These are phyloP conservation scores for Penicillium subrubescens DNA, from an alignment of 495 filamentous ascomycete species.

Conservation along the genomic window DNA sequence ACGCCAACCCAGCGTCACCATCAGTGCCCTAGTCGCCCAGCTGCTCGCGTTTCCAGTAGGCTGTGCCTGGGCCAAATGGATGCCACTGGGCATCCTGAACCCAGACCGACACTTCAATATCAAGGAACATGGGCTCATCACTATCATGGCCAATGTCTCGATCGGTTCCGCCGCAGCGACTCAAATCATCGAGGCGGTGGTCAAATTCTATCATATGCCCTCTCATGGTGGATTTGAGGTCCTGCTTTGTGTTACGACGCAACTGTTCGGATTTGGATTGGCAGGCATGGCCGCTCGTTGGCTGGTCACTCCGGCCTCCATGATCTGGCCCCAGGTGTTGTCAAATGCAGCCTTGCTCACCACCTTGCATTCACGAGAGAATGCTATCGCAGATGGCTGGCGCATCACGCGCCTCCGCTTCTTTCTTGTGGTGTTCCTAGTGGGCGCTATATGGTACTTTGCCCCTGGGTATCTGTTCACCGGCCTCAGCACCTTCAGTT, in stretches of 20 bases:
- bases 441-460: conserved; percentile 77
- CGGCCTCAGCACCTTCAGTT: conserved; percentile 86
- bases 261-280: conserved; percentile 73
- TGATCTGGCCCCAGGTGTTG: conserved; percentile 91
- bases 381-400: conserved; percentile 83
- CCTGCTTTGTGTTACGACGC: conserved; percentile 69
- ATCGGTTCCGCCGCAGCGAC: conserved; percentile 67
- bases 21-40: conserved; percentile 69
- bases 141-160: conserved; percentile 69
- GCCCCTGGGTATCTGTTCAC: conserved; percentile 83
- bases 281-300: conserved; percentile 63
- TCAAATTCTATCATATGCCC: conserved; percentile 67
- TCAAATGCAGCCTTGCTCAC: conserved; percentile 87
- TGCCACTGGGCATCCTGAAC: conserved; percentile 62
- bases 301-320: conserved; percentile 73
- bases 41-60: conserved; percentile 72
- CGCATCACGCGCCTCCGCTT: conserved; percentile 77
- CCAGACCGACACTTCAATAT: conserved; percentile 75
- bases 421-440: conserved; percentile 71
- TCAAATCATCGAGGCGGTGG: conserved; percentile 67
- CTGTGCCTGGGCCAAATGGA: conserved; percentile 56
- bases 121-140: conserved; percentile 78
- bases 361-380: conserved; percentile 82
- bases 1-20: conserved; percentile 58
- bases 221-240: conserved; percentile 70